These are phyloP conservation scores for Blepharisma undulans DNA, from an alignment of 169 alveolate species.

Conservation along the genomic window DNA sequence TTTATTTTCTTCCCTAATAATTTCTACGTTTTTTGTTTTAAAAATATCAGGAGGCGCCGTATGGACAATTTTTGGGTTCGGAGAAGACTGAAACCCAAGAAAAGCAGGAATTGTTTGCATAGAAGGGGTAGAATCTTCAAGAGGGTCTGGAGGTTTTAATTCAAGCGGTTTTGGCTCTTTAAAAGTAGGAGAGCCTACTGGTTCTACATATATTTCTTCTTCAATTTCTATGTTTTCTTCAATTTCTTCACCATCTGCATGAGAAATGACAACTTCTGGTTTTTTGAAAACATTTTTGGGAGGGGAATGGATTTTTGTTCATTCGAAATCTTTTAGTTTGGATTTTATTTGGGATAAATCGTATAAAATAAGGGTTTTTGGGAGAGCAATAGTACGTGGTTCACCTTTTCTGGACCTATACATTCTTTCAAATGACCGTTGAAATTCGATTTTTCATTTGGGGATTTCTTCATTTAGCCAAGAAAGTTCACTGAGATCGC, in stretches of 20 bases:
- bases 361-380: slow-evolving; percentile 14
- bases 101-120: slow-evolving; percentile 37
- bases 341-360: neutral
- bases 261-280: neutral
- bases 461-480: slow-evolving; percentile 36
- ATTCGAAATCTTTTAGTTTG: neutral
- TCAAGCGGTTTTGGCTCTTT: neutral
- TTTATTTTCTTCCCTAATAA: slow-evolving; percentile 9
- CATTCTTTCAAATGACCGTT: slow-evolving; percentile 13
- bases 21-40: neutral
- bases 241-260: slow-evolving; percentile 1
- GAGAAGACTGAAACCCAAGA: neutral
- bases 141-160: neutral
- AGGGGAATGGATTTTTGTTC: slow-evolving; percentile 13
- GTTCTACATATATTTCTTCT: neutral
- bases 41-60: slow-evolving; percentile 28
- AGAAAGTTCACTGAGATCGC: neutral
- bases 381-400: slow-evolving; percentile 5
- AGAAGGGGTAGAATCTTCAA: slow-evolving; percentile 39
- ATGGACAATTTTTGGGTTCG: neutral
- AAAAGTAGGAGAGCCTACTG: neutral
- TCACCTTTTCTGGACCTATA: slow-evolving; percentile 1
- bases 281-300: neutral
- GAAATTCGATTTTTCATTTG: slow-evolving; percentile 10
- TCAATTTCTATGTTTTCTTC: slow-evolving; percentile 23